These are phyloP conservation scores for Viridothelium virens DNA, from an alignment of 495 filamentous ascomycete genomes.

Conservation along the genomic window DNA sequence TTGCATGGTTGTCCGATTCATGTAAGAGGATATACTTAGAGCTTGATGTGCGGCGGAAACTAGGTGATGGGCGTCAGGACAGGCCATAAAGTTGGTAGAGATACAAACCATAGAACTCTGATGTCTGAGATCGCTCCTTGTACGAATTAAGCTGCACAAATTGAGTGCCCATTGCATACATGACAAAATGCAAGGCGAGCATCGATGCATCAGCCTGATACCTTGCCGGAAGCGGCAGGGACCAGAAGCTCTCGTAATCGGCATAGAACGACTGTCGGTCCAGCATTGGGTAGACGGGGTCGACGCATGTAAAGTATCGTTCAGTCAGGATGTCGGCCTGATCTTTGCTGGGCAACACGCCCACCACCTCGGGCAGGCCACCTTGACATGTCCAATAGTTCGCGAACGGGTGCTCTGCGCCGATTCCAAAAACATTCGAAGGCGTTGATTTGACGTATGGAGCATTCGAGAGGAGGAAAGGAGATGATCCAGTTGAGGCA, in stretches of 20 bases:
- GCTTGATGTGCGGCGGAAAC: conserved; percentile 62
- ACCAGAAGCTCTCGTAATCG: conserved; percentile 68
- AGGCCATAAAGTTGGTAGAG: neutral
- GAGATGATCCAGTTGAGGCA: conserved; percentile 37
- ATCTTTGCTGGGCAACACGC: conserved; percentile 58
- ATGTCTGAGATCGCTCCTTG: conserved; percentile 54
- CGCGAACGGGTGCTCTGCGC: conserved; percentile 58
- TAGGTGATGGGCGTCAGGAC: neutral
- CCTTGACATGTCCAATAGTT: conserved; percentile 74
- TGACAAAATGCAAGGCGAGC: conserved; percentile 57
- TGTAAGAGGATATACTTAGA: conserved; percentile 57
- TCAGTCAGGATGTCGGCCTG: conserved; percentile 62
- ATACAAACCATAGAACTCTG: conserved; percentile 56
- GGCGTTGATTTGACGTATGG: conserved; percentile 54
- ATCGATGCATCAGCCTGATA: conserved; percentile 49
- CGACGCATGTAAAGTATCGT: conserved; percentile 65
- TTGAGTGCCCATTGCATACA: conserved; percentile 65
- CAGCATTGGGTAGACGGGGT: conserved; percentile 67
- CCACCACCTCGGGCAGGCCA: conserved; percentile 61
- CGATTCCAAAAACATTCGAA: conserved; percentile 62
- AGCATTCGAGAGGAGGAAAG: conserved; percentile 57
- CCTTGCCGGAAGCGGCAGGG: conserved; percentile 43
- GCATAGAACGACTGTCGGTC: conserved; percentile 57
- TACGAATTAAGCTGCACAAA: conserved; percentile 53
- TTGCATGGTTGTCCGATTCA: conserved; percentile 56